Conservation (phyloP, 2,329 filamentous ascomycete species). For the Fusarium subtropicale region DNA sequence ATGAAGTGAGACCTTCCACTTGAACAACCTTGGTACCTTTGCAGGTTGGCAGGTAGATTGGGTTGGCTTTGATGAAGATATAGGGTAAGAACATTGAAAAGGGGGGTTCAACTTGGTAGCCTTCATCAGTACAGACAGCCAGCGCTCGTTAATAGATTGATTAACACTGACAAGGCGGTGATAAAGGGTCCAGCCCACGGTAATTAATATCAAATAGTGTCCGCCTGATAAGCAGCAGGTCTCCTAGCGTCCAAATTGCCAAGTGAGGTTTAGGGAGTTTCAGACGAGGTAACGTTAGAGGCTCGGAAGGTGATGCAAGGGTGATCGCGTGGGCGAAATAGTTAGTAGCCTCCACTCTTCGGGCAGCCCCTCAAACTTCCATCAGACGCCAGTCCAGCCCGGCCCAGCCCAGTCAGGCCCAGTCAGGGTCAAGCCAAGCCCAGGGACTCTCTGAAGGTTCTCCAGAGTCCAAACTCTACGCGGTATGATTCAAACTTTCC, state of each 20-base stretch:
- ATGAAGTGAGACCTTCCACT: not conserved
- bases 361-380: constrained; percentile 28
- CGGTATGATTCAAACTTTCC: constrained; percentile 21
- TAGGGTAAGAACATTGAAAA: not conserved
- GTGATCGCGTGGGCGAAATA: constrained; percentile 41
- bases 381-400: constrained; percentile 13
- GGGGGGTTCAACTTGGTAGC: not conserved
- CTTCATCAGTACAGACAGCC: not conserved
- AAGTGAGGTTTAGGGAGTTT: constrained; percentile 12
- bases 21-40: not conserved
- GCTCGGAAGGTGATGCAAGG: constrained; percentile 32
- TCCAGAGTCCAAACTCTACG: constrained; percentile 13
- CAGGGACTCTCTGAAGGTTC: constrained; percentile 1
- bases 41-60: no score
- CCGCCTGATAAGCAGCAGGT: constrained; percentile 34
- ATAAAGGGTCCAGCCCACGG: constrained; percentile 22
- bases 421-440: constrained; percentile 5
- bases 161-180: constrained; percentile 4
- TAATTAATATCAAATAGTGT: constrained; percentile 18
- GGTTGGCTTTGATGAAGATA: not conserved
- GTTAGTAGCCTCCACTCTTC: constrained; percentile 29
- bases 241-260: constrained; percentile 22
- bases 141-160: not conserved
- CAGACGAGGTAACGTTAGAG: constrained; percentile 1
- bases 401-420: constrained; percentile 1